Evolutionary conservation across 1,284 basidiomycete genomes (phyloP).

Genomic region (Takashimella tepidaria): DNA sequence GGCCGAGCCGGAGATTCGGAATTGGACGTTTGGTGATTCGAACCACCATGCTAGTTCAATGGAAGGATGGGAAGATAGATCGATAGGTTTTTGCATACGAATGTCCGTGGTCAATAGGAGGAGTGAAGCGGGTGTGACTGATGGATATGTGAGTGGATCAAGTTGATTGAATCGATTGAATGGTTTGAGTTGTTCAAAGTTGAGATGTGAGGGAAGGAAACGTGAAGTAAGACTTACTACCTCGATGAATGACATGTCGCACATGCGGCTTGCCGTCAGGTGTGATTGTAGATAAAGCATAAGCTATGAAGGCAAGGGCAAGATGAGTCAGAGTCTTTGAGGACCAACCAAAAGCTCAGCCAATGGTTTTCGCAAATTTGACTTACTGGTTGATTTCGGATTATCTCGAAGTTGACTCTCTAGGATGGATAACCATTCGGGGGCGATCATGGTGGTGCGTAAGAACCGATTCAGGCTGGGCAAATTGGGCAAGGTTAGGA

Average conservation of each 20-base stretch:
- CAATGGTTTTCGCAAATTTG: not conserved
- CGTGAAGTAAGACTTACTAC: slow-evolving; percentile 19
- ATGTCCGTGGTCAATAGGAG: slow-evolving; percentile 44
- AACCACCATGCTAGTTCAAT: slow-evolving; percentile 45
- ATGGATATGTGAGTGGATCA: not conserved
- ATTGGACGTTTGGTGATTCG: slow-evolving; percentile 33
- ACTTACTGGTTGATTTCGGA: slow-evolving; percentile 29
- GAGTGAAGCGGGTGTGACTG: slow-evolving; percentile 35
- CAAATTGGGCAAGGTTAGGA: not conserved
- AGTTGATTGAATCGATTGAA: no score
- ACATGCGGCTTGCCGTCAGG: slow-evolving; percentile 33
- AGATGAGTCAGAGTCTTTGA: no score
- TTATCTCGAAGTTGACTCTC: slow-evolving; percentile 33
- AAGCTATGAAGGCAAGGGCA: slow-evolving; percentile 26
- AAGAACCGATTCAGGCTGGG: not conserved
- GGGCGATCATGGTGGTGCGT: slow-evolving; percentile 7
- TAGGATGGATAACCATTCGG: slow-evolving; percentile 33
- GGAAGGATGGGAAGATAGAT: slow-evolving; percentile 26
- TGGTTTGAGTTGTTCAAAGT: no score
- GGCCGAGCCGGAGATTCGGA: slow-evolving; percentile 40
- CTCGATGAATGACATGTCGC: slow-evolving; percentile 42
- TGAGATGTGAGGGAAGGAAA: not conserved
- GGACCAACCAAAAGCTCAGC: no score
- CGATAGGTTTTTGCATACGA: slow-evolving; percentile 41
- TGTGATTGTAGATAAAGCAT: slow-evolving; percentile 33